phyloP scores from a whole-genome alignment of 352 stramenopile genomes.

The Elongisporangium undulatum region DNA sequence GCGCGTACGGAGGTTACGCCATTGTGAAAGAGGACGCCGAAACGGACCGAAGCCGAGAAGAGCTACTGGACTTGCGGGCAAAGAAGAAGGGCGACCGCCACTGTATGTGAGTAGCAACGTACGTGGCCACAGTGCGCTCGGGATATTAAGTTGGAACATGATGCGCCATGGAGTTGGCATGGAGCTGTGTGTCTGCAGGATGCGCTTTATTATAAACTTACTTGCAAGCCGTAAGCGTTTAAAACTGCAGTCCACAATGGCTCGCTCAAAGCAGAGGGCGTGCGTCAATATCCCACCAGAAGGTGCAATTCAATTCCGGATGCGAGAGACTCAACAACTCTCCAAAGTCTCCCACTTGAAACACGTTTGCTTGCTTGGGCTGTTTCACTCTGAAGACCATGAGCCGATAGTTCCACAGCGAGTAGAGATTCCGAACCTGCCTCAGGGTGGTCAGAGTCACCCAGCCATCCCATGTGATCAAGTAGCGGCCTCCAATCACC shows the following conservation, averaged over 20 bases:
- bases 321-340: not conserved
- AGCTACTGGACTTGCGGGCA: conserved; percentile 77
- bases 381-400: conserved; percentile 3
- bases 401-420: conserved; percentile 11
- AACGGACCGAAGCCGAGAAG: conserved; percentile 66
- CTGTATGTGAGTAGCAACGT: conserved; percentile 60
- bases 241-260: too few species aligned
- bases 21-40: conserved; percentile 79
- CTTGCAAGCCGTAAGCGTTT: too few species aligned
- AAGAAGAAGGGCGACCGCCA: conserved; percentile 89
- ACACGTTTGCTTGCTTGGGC: not conserved
- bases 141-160: too few species aligned
- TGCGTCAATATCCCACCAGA: not conserved
- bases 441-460: not conserved
- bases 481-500: conserved; percentile 5
- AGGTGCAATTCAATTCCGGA: not conserved
- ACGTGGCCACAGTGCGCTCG: too few species aligned
- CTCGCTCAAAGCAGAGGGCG: too few species aligned
- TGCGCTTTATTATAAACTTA: too few species aligned
- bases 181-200: too few species aligned
- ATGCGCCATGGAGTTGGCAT: too few species aligned
- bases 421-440: conserved; percentile 2
- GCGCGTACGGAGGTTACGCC: conserved; percentile 78
- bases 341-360: not conserved
- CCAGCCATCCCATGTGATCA: conserved; percentile 10